These are phyloP conservation scores for Aspergillus niger DNA, from an alignment of 2,329 filamentous ascomycete genomes.

Conservation along the genomic window DNA sequence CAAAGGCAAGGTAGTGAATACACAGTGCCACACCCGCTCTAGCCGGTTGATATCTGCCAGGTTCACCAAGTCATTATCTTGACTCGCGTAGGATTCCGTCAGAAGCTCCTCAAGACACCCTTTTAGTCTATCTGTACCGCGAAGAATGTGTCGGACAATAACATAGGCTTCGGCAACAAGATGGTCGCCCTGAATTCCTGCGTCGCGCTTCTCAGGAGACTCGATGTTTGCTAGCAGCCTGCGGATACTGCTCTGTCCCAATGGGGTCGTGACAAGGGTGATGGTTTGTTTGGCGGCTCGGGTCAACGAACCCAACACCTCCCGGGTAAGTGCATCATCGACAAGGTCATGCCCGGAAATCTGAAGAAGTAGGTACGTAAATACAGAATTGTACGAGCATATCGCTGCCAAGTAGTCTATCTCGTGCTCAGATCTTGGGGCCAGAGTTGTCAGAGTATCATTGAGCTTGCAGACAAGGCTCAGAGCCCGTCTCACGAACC, in stretches of 20 bases:
- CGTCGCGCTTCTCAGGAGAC: constrained; percentile 44
- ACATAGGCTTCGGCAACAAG: constrained; percentile 51
- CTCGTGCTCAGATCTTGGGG: constrained; percentile 19
- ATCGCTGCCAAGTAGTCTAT: constrained; percentile 25
- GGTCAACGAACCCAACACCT: constrained; percentile 36
- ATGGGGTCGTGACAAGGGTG: constrained; percentile 32
- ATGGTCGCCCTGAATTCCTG: constrained; percentile 51
- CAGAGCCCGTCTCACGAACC: constrained; percentile 45
- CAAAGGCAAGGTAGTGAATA: constrained; percentile 58
- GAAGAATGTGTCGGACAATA: constrained; percentile 48
- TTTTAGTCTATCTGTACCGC: constrained; percentile 29
- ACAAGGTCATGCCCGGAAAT: constrained; percentile 39
- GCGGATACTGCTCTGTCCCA: constrained; percentile 41
- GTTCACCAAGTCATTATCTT: constrained; percentile 43
- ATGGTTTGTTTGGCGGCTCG: constrained; percentile 41
- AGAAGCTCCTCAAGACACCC: constrained; percentile 49
- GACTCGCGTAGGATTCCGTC: constrained; percentile 35
- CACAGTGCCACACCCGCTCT: constrained; percentile 43
- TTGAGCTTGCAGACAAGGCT: constrained; percentile 43
- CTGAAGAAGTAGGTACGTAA: constrained; percentile 43
- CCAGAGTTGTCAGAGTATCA: constrained; percentile 32
- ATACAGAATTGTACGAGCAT: constrained; percentile 36
- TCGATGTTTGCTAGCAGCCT: constrained; percentile 51
- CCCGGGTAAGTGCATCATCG: constrained; percentile 21
- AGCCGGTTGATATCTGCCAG: constrained; percentile 31